Percentiles rank a stretch among this genome's conserved stretches.
phyloP scores from a whole-genome alignment of 2,329 filamentous ascomycete species.

The Phyllosticta citribraziliensis region DNA sequence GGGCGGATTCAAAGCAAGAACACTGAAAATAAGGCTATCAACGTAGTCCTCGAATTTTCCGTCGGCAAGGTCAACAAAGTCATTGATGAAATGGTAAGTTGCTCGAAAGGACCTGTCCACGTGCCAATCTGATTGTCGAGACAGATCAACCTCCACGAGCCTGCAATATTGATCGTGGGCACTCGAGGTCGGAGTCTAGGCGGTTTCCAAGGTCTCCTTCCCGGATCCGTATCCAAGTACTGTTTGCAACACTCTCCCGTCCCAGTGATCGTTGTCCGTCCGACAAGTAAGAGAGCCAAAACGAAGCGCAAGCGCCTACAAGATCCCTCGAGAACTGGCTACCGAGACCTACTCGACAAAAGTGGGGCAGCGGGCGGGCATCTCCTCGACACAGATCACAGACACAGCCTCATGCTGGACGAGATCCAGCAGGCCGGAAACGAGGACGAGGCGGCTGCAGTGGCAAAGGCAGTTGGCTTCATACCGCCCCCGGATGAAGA shows the following conservation, averaged over 20 bases:
- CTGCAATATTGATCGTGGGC: constrained; percentile 82
- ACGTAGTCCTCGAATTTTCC: constrained; percentile 75
- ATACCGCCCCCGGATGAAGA: constrained; percentile 19
- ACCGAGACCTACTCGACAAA: constrained; percentile 66
- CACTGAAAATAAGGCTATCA: constrained; percentile 71
- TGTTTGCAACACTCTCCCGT: constrained; percentile 89
- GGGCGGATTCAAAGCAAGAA: constrained; percentile 72
- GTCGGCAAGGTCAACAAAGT: constrained; percentile 84
- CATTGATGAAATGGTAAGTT: constrained; percentile 75
- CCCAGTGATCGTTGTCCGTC: constrained; percentile 84
- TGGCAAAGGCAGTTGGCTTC: constrained; percentile 40
- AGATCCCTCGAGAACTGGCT: constrained; percentile 66
- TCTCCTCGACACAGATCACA: constrained; percentile 42
- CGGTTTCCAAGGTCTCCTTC: constrained; percentile 76
- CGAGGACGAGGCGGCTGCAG: constrained; percentile 41
- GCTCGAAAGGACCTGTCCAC: not conserved
- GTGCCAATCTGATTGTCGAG: not conserved
- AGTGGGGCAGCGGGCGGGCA: constrained; percentile 43
- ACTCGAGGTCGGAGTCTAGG: constrained; percentile 77
- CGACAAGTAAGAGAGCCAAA: constrained; percentile 76
- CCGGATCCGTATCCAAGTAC: constrained; percentile 88
- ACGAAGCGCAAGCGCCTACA: constrained; percentile 78
- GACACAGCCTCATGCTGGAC: constrained; percentile 32
- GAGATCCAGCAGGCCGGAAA: constrained; percentile 24
- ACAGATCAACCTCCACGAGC: constrained; percentile 85